Evolutionary conservation across 768 basidiomycete genomes (phyloP).

Genomic region (Psilocybe tampanensis): DNA sequence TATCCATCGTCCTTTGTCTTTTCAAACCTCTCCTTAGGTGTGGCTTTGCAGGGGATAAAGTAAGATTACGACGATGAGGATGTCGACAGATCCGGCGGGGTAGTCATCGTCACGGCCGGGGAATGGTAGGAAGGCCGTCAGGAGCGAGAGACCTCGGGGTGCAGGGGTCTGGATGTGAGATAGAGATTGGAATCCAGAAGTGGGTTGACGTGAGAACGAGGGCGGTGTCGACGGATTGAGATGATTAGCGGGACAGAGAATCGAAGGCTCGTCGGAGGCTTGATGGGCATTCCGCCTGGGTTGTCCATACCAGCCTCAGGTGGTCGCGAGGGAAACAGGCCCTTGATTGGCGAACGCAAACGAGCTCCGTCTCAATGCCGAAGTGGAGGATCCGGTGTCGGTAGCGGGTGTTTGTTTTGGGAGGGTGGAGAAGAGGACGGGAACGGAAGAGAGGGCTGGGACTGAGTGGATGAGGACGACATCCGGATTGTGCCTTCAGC

Average conservation of each 20-base stretch:
- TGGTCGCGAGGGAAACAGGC: slow-evolving; percentile 21
- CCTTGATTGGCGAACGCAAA: slow-evolving; percentile 31
- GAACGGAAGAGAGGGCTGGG: neutral
- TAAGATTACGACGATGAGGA: neutral
- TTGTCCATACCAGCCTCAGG: neutral
- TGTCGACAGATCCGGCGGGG: neutral
- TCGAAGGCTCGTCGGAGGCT: neutral
- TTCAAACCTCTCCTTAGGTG: neutral
- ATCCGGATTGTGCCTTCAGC: slow-evolving; percentile 44
- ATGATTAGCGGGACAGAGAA: neutral
- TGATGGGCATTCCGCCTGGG: neutral
- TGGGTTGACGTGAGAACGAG: neutral
- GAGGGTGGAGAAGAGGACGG: no score
- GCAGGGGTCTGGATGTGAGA: neutral
- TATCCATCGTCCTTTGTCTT: neutral
- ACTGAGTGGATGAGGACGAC: slow-evolving; percentile 16
- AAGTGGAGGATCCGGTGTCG: slow-evolving; percentile 6
- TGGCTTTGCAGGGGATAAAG: neutral
- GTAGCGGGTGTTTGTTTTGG: neutral
- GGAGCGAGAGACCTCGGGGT: neutral
- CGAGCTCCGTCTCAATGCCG: slow-evolving; percentile 24
- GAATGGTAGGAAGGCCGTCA: neutral
- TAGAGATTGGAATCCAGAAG: no score
- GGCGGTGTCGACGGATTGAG: neutral
- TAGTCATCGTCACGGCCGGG: no score